Base-by-base conservation (phyloP, 78 protist species). In the Corallochytrium limacisporum region DNA sequence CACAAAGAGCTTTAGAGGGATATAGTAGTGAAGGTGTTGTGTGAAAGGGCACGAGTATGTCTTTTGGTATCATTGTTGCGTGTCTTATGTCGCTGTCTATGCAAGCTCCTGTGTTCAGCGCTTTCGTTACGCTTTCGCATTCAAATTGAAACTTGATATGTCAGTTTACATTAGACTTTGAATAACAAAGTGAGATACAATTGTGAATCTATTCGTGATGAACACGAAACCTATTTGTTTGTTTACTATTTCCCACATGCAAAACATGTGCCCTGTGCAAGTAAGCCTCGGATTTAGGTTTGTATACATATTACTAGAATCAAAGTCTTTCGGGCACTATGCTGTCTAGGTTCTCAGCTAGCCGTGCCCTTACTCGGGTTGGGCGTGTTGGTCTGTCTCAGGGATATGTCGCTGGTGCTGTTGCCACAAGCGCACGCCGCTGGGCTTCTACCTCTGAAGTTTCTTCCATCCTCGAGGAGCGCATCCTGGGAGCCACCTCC, bases 381-480 rank as follows among this genome's bases (percentile, higher is more conserved):
- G 33, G 6, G 33, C 53, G n/a, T n/a, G n/a, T n/a, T 9, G 5
- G 26, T 5, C 53, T 47, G 33, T 10, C 5, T 4, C 26, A 5
- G 53, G n/a, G 5, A 9, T 4, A 9, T 10, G 6, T 4, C 57
- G 26, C 4, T 4, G 8, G 39, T 26, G 13, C 36, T 35, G 15
- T 50, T 4, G n/a, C 57, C 10, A 36, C 59, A 4, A 4, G 13
- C 59, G 12, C 10, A 40, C 18, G 28, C 1, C 13, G 62, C 31
- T 6, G 4, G 12, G 29, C 77, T 18, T 4, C 68, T 24, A 33
- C 78, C 29, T 8, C 81, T 29, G 84, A 78, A 74, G 77, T 78
- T 6, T 72, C 79, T 10, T 10, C 40, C 42, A 72, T 78, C 63
- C 73, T 78, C 24, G 84, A 78, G 78, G 43, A 62, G 49, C 65